A percentile compares a stretch with the other conserved stretches of the same genome.
Conservation (phyloP, 768 basidiomycete species). For the Suillus placidus region DNA sequence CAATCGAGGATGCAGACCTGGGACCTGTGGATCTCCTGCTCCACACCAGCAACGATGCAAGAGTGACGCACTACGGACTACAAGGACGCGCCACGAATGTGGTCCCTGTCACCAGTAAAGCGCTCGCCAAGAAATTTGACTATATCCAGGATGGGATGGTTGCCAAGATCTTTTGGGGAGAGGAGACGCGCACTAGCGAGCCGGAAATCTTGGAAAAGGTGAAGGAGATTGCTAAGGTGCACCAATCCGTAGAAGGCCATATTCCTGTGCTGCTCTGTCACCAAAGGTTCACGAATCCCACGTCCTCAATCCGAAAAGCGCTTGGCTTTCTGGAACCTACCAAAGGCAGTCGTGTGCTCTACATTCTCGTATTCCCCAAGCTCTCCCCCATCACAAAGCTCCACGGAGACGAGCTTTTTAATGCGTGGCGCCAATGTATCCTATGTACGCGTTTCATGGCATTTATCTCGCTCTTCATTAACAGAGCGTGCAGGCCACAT, state of each 20-base stretch:
- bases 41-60: not conserved
- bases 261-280: not conserved
- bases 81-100: conserved; percentile 4
- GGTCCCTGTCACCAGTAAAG: not conserved
- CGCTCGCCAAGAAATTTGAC: not conserved
- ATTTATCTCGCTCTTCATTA: not conserved
- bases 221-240: not conserved
- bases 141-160: no score
- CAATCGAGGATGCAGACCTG: no score
- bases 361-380: not conserved
- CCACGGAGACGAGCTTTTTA: not conserved
- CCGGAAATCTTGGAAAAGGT: not conserved
- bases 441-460: not conserved
- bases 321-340: not conserved
- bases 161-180: not conserved
- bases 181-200: not conserved
- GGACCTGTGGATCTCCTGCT: no score
- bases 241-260: not conserved
- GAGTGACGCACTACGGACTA: conserved; percentile 1
- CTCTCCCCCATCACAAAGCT: not conserved
- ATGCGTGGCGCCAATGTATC: no score
- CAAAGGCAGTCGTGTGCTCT: not conserved
- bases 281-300: not conserved
- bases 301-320: not conserved
- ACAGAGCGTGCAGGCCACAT: not conserved